A percentile compares a stretch with the other conserved stretches of the same genome.
phyloP scores from a whole-genome alignment of 2,329 filamentous ascomycete species.

The Claviceps paspali region DNA sequence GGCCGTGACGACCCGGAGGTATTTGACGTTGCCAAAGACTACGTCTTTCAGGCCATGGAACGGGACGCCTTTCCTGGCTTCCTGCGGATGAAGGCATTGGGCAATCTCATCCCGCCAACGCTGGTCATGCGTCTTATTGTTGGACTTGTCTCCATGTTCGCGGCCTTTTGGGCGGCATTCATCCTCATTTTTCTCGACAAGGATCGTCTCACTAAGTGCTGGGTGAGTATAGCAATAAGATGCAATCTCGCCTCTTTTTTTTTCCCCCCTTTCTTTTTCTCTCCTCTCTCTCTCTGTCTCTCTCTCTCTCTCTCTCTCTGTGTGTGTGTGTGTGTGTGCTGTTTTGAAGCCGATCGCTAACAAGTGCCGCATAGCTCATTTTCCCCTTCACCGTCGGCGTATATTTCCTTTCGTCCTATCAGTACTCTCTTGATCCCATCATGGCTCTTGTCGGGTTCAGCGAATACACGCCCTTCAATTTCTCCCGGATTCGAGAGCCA shows the following conservation, averaged over 20 bases:
- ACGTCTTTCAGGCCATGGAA: slow-evolving; percentile 99
- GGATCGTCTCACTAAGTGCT: slow-evolving; percentile 58
- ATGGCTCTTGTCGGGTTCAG: slow-evolving; percentile 80
- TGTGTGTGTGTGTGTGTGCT: too few species aligned
- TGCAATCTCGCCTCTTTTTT: too few species aligned
- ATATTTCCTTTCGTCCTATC: slow-evolving; percentile 79
- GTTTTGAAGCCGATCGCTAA: slow-evolving; percentile 10
- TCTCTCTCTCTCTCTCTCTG: too few species aligned
- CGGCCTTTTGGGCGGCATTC: slow-evolving; percentile 86
- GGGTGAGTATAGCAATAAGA: slow-evolving; percentile 43
- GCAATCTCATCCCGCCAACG: slow-evolving; percentile 85
- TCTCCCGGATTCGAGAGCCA: slow-evolving; percentile 73
- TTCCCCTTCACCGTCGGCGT: slow-evolving; percentile 84
- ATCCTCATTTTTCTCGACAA: slow-evolving; percentile 82
- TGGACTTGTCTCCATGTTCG: slow-evolving; percentile 71
- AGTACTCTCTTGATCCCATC: slow-evolving; percentile 88
- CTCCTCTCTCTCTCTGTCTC: too few species aligned
- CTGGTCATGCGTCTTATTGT: slow-evolving; percentile 74
- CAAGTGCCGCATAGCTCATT: slow-evolving; percentile 36
- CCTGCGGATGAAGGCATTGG: slow-evolving; percentile 82
- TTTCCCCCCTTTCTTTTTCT: too few species aligned
- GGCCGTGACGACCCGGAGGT: slow-evolving; percentile 92
- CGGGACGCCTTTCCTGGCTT: slow-evolving; percentile 98
- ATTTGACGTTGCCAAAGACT: slow-evolving; percentile 95
- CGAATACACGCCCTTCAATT: slow-evolving; percentile 93